Conservation (phyloP, 192 early-diverging fungal genomes). For the Podila verticillata region DNA sequence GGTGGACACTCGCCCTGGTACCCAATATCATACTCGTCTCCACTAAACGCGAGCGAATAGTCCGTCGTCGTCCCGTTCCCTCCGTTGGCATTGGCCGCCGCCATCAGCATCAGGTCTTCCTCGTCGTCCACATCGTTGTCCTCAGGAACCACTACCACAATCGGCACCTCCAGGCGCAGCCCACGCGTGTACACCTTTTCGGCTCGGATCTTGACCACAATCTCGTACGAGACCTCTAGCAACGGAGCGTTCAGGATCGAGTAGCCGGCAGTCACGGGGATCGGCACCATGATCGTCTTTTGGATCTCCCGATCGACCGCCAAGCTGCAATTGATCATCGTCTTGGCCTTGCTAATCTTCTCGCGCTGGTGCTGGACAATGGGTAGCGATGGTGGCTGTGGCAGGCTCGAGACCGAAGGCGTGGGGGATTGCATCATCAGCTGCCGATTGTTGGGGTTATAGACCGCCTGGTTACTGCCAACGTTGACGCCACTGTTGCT, state of each 20-base stretch:
- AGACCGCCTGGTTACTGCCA: neutral
- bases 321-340: slow-evolving; percentile 29
- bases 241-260: slow-evolving; percentile 45
- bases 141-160: slow-evolving; percentile 38
- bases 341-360: slow-evolving; percentile 41
- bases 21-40: slow-evolving; percentile 40
- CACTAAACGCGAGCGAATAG: slow-evolving; percentile 31
- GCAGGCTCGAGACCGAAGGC: neutral
- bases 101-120: slow-evolving; percentile 24
- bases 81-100: slow-evolving; percentile 7
- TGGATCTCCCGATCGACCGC: slow-evolving; percentile 50
- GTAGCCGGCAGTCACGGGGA: slow-evolving; percentile 27
- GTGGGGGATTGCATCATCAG: slow-evolving; percentile 16
- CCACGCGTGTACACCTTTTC: slow-evolving; percentile 26
- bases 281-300: slow-evolving; percentile 39
- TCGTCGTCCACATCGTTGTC: slow-evolving; percentile 41
- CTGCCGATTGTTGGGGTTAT: slow-evolving; percentile 14
- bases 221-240: slow-evolving; percentile 43
- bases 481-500: neutral
- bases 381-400: slow-evolving; percentile 5
- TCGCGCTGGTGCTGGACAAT: slow-evolving; percentile 46
- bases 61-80: neutral
- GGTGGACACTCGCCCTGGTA: slow-evolving; percentile 47
- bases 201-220: slow-evolving; percentile 48
- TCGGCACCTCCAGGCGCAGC: slow-evolving; percentile 25